Conservation (phyloP, 83 land plant species). For the Isoetes engelmannii region DNA sequence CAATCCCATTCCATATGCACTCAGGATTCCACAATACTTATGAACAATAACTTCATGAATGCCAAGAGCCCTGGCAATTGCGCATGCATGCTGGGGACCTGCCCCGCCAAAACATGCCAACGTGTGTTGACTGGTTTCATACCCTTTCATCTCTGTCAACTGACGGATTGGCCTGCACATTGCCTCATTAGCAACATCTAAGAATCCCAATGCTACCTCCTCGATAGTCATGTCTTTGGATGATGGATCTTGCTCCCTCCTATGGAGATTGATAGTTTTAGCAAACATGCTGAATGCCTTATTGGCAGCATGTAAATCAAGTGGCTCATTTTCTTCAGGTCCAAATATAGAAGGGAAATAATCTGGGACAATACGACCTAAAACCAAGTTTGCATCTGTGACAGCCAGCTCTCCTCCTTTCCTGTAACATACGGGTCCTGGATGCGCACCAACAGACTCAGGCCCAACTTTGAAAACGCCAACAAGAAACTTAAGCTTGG, state of each 20-base stretch:
- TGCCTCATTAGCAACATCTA: conserved; percentile 96
- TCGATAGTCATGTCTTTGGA: conserved; percentile 82
- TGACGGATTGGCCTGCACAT: conserved; percentile 99
- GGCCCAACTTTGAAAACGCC: conserved; percentile 96
- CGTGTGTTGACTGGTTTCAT: conserved; percentile 84
- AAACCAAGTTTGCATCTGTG: conserved; percentile 89
- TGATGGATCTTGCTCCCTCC: conserved; percentile 56
- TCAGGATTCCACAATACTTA: conserved; percentile 91
- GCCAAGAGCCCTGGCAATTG: conserved; percentile 88
- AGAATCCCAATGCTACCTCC: conserved; percentile 87
- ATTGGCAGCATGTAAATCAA: conserved; percentile 63
- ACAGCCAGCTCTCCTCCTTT: conserved; percentile 96
- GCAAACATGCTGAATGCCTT: conserved; percentile 57
- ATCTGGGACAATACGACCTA: conserved; percentile 89
- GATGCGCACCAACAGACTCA: conserved; percentile 97
- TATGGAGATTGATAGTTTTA: conserved; percentile 49
- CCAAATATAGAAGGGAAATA: conserved; percentile 98
- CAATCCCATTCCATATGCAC: conserved; percentile 98
- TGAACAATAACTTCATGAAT: conserved; percentile 88
- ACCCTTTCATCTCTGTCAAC: conserved; percentile 97
- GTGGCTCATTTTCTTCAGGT: conserved; percentile 76
- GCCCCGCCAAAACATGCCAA: conserved; percentile 99
- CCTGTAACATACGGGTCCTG: conserved; percentile 96
- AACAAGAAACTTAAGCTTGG: conserved; percentile 88
- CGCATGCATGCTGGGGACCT: conserved; percentile 99